These are phyloP conservation scores for Gonapodya sp. DNA, from an alignment of 192 early-diverging fungal species.

Conservation along the genomic window DNA sequence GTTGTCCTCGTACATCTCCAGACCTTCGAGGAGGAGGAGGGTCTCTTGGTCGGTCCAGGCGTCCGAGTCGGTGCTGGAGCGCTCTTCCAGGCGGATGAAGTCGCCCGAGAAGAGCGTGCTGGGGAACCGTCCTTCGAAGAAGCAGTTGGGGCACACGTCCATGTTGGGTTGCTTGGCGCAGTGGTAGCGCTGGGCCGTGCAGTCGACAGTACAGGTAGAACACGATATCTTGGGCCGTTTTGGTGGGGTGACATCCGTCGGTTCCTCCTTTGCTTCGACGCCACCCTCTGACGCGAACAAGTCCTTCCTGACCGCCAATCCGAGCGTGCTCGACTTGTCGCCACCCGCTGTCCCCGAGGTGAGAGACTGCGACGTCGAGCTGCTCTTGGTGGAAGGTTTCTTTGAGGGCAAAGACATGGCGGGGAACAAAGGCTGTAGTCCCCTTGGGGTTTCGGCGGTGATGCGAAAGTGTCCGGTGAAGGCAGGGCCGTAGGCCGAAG, in stretches of 20 bases:
- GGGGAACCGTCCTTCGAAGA: conserved; percentile 86
- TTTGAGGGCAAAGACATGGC: not conserved
- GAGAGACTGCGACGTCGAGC: not conserved
- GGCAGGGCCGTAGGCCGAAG: conserved; percentile 83
- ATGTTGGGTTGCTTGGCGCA: conserved; percentile 49
- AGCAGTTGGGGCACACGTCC: conserved; percentile 82
- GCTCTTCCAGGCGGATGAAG: conserved; percentile 66
- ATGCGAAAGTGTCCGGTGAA: conserved; percentile 96
- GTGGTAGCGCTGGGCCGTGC: conserved; percentile 71
- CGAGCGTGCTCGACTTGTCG: not conserved
- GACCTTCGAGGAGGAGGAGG: conserved; percentile 75
- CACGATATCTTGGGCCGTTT: conserved; percentile 30
- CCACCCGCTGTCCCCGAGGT: not conserved
- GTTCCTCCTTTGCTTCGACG: not conserved
- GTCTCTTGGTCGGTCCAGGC: conserved; percentile 84
- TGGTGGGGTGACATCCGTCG: not conserved
- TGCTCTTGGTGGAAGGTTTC: not conserved
- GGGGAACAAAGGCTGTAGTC: conserved; percentile 76
- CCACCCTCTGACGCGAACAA: not conserved
- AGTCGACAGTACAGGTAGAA: conserved; percentile 75
- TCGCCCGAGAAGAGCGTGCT: conserved; percentile 70
- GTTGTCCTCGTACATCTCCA: conserved; percentile 91
- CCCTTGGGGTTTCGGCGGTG: conserved; percentile 90
- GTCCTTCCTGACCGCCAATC: not conserved
- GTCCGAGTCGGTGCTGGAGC: conserved; percentile 13